phyloP scores from a whole-genome alignment of 2,329 filamentous ascomycete species.

The Arthrobotrys megalospora region DNA sequence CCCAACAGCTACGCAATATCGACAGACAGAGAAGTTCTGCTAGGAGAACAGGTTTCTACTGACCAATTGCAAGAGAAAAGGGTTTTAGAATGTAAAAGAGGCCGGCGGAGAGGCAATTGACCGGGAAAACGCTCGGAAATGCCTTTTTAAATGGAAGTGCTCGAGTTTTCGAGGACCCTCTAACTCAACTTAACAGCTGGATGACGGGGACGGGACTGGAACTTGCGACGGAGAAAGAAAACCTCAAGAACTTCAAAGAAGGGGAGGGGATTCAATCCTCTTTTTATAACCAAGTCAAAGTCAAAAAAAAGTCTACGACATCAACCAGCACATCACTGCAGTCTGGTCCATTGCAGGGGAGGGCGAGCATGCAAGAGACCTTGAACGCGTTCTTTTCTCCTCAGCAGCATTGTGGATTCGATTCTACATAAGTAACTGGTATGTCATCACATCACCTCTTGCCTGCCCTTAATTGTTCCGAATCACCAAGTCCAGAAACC shows the following conservation, averaged over 20 bases:
- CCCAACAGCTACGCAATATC: slow-evolving; percentile 30
- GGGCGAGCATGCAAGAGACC: slow-evolving; percentile 21
- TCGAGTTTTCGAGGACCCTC: slow-evolving; percentile 21
- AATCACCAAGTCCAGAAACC: slow-evolving; percentile 25
- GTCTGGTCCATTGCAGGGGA: background rate
- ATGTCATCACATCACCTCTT: slow-evolving; percentile 58
- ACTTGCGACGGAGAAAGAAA: slow-evolving; percentile 27
- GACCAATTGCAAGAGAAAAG: slow-evolving; percentile 3
- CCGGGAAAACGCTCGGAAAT: slow-evolving; percentile 29
- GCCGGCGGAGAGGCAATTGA: slow-evolving; percentile 12
- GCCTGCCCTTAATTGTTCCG: slow-evolving; percentile 53
- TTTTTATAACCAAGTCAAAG: slow-evolving; percentile 40
- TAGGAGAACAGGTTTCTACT: slow-evolving; percentile 22
- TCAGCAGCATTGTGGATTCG: slow-evolving; percentile 27
- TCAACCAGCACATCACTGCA: slow-evolving; percentile 27
- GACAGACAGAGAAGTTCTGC: background rate
- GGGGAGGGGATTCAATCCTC: slow-evolving; percentile 22
- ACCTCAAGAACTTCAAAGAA: slow-evolving; percentile 5
- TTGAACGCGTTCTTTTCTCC: slow-evolving; percentile 43
- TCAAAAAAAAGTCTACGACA: slow-evolving; percentile 3
- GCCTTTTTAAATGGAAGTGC: slow-evolving; percentile 13
- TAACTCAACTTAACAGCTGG: slow-evolving; percentile 5
- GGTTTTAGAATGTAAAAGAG: slow-evolving; percentile 11
- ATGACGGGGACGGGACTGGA: slow-evolving; percentile 25
- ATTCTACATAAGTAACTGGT: slow-evolving; percentile 28